A percentile compares a stretch with the other conserved stretches of the same genome.
phyloP scores from a whole-genome alignment of 169 alveolate species.

The Plasmodium billcollinsi region DNA sequence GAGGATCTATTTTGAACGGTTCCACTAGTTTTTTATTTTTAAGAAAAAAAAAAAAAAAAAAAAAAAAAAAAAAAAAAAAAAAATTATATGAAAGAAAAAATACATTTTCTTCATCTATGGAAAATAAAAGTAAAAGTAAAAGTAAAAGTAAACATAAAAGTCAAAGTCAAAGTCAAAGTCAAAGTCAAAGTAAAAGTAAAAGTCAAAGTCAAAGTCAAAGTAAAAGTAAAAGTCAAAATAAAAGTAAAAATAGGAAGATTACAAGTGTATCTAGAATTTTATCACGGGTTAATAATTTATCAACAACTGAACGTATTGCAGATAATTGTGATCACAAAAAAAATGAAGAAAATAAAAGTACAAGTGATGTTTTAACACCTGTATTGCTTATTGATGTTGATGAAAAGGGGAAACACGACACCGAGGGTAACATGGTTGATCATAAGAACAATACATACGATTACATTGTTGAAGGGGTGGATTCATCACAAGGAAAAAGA shows the following conservation, averaged over 20 bases:
- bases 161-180: background rate
- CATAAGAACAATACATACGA: no score
- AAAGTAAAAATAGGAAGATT: no score
- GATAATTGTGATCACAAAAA: no score
- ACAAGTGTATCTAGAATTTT: no score
- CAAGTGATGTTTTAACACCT: no score
- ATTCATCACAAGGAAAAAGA: no score
- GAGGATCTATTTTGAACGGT: slow-evolving; percentile 26
- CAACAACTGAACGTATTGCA: background rate
- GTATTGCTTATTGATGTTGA: no score
- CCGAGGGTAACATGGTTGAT: no score
- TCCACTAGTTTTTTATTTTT: slow-evolving; percentile 6
- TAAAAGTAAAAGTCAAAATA: background rate
- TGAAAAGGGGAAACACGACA: no score
- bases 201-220: background rate
- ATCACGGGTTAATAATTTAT: no score
- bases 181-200: background rate
- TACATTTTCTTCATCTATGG: background rate
- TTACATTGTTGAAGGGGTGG: no score
- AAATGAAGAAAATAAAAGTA: no score
- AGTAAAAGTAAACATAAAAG: background rate
- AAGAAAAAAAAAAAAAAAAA: slow-evolving; percentile 5
- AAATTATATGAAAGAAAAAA: background rate
- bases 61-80: background rate
- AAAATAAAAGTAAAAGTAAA: background rate